A percentile compares a stretch with the other conserved stretches of the same genome.
Evolutionary conservation across 345 rosid genomes (phyloP).

Genomic region (Eucalyptus cloeziana): DNA sequence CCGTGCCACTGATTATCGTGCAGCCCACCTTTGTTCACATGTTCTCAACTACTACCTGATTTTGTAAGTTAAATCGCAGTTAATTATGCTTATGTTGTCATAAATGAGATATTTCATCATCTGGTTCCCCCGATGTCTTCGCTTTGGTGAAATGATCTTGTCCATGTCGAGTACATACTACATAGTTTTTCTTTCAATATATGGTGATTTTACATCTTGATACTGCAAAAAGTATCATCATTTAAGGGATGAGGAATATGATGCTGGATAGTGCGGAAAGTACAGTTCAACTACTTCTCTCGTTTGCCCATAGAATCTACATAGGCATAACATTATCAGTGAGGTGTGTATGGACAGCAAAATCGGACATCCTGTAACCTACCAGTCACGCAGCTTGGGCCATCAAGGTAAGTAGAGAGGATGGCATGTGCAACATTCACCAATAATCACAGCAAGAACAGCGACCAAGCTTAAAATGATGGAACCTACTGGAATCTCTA

Average conservation of each 20-base stretch:
- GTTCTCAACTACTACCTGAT: not conserved
- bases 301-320: not conserved
- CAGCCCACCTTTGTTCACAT: not conserved
- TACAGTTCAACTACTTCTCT: not conserved
- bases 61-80: not conserved
- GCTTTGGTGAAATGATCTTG: not conserved
- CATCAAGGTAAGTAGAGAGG: not conserved
- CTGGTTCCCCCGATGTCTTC: not conserved
- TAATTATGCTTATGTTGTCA: not conserved
- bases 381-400: not conserved
- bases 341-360: not conserved
- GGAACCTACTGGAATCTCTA: conserved; percentile 63
- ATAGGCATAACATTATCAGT: not conserved
- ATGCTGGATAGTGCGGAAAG: not conserved
- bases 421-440: not conserved
- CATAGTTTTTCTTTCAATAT: not conserved
- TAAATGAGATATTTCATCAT: not conserved
- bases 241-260: not conserved
- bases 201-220: not conserved
- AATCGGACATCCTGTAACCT: not conserved
- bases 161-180: too few species aligned
- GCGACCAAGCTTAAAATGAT: conserved; percentile 48
- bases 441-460: conserved; percentile 78
- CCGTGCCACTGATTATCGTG: not conserved
- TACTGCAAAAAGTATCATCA: not conserved